phyloP scores from a whole-genome alignment of 2,329 filamentous ascomycete genomes.

The Botrytis porri region DNA sequence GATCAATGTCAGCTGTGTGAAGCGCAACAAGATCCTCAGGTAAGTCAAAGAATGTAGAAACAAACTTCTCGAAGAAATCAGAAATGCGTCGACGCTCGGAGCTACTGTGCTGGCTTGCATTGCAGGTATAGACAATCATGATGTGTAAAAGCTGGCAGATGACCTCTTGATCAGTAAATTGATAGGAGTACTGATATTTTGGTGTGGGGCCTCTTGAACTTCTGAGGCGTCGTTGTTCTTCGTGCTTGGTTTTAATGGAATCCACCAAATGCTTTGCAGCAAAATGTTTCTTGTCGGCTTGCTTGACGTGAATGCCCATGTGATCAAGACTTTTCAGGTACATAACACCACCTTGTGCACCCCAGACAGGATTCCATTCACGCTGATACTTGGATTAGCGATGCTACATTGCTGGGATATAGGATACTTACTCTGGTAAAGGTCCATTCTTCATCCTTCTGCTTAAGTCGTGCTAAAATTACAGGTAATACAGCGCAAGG shows the following conservation, averaged over 20 bases:
- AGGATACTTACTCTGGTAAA: constrained; percentile 63
- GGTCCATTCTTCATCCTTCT: constrained; percentile 97
- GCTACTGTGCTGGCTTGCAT: constrained; percentile 67
- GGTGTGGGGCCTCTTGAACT: constrained; percentile 59
- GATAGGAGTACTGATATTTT: constrained; percentile 72
- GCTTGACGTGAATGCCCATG: constrained; percentile 87
- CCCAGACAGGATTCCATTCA: constrained; percentile 99
- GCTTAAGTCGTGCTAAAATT: constrained; percentile 83
- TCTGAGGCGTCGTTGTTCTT: constrained; percentile 78
- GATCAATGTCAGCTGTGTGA: constrained; percentile 65
- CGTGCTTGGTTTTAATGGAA: constrained; percentile 87
- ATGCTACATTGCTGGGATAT: neutral
- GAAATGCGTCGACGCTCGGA: constrained; percentile 72
- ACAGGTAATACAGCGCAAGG: constrained; percentile 88
- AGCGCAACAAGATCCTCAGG: constrained; percentile 66
- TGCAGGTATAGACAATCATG: constrained; percentile 62
- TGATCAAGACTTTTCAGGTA: constrained; percentile 97
- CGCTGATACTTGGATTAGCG: constrained; percentile 48
- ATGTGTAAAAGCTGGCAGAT: constrained; percentile 60
- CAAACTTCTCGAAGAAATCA: constrained; percentile 73
- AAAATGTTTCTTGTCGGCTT: constrained; percentile 85
- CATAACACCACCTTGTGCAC: constrained; percentile 88
- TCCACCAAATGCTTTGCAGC: constrained; percentile 87
- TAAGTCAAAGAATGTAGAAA: constrained; percentile 74
- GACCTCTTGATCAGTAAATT: constrained; percentile 69